These are phyloP conservation scores for Musa balbisiana DNA, from an alignment of 202 grass and related monocot genomes.

Conservation along the genomic window DNA sequence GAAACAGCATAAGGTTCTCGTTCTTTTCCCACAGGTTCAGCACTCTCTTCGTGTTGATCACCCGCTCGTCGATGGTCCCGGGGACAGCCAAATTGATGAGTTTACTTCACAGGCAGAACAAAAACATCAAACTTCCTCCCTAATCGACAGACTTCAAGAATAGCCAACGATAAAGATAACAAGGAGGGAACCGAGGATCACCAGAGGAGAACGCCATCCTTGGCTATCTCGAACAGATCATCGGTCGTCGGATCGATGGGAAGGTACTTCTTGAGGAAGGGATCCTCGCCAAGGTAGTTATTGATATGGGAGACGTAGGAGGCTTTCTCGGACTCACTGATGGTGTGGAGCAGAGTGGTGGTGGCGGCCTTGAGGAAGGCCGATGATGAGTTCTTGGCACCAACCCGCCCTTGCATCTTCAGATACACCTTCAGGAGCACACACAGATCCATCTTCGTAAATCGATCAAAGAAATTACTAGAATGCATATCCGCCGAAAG, in stretches of 20 bases:
- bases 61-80: slow-evolving; percentile 27
- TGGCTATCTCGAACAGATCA: slow-evolving; percentile 26
- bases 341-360: slow-evolving; percentile 39
- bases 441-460: not conserved
- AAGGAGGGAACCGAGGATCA: not conserved
- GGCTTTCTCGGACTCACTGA: slow-evolving; percentile 31
- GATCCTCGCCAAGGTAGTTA: slow-evolving; percentile 24
- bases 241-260: slow-evolving; percentile 25
- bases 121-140: not conserved
- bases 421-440: slow-evolving; percentile 24
- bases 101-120: slow-evolving; percentile 20
- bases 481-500: not conserved
- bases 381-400: slow-evolving; percentile 26
- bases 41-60: slow-evolving; percentile 23
- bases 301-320: slow-evolving; percentile 26
- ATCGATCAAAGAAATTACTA: not conserved
- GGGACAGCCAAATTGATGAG: slow-evolving; percentile 29
- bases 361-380: slow-evolving; percentile 21
- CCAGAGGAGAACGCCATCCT: slow-evolving; percentile 31
- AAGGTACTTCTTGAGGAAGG: slow-evolving; percentile 24
- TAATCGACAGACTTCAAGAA: not conserved
- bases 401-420: slow-evolving; percentile 49
- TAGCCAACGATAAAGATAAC: not conserved
- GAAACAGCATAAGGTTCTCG: slow-evolving; percentile 23
- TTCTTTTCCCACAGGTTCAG: slow-evolving; percentile 29